A percentile compares a stretch with the other conserved stretches of the same genome.
phyloP scores from a whole-genome alignment of 306 rosid species.

The Delonix regia region DNA sequence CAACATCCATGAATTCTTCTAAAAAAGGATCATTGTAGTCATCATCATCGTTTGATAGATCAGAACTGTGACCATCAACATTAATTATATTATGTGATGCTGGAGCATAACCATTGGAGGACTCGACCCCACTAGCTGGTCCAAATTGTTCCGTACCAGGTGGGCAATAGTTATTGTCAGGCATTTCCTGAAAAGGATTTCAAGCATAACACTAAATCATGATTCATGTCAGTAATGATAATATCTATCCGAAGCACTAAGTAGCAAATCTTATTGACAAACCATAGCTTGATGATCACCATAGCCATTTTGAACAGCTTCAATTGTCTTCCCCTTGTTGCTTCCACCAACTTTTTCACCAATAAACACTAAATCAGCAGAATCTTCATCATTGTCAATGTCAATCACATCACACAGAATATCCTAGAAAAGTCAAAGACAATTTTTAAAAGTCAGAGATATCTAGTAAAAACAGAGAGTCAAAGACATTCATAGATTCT shows the following conservation, averaged over 20 bases:
- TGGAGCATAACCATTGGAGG: conserved; percentile 46
- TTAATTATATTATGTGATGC: conserved; percentile 47
- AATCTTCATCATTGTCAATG: conserved; percentile 55
- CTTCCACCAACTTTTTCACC: conserved; percentile 46
- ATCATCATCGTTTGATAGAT: conserved; percentile 51
- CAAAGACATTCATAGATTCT: conserved; percentile 11
- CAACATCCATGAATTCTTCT: conserved; percentile 63
- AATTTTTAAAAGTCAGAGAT: conserved; percentile 13
- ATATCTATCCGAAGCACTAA: conserved; percentile 33
- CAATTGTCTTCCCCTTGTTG: conserved; percentile 63
- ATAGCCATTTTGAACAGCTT: conserved; percentile 42
- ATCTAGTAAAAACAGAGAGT: neutral
- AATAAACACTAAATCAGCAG: conserved; percentile 43
- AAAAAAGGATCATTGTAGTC: conserved; percentile 38
- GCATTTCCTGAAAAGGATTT: conserved; percentile 47
- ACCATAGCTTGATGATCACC: conserved; percentile 57
- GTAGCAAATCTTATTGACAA: conserved; percentile 36
- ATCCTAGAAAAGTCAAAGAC: conserved; percentile 46
- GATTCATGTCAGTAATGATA: neutral
- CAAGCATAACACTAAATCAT: conserved; percentile 32
- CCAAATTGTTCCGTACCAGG: conserved; percentile 46
- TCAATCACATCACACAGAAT: conserved; percentile 57
- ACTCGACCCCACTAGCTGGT: conserved; percentile 47
- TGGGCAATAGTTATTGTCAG: conserved; percentile 35
- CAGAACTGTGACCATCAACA: conserved; percentile 61